Percentiles rank a stretch among this genome's conserved stretches.
Conservation (phyloP, 345 rosid species). For the Brassica napus region DNA sequence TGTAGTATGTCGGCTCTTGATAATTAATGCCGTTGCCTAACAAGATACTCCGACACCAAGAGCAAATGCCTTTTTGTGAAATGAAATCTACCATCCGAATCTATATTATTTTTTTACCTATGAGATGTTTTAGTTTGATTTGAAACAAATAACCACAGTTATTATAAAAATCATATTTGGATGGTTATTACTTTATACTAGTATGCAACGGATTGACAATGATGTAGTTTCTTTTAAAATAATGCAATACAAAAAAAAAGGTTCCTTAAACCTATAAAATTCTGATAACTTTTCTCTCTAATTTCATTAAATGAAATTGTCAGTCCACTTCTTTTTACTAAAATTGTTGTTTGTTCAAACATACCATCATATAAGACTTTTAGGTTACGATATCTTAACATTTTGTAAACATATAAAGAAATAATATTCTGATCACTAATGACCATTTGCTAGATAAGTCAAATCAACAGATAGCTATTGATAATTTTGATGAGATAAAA, state of each 20-base stretch:
- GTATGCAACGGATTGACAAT: not conserved
- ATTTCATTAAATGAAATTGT: not conserved
- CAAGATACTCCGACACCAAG: conserved; percentile 20
- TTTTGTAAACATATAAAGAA: not conserved
- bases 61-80: conserved; percentile 10
- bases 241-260: not conserved
- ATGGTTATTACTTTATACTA: not conserved
- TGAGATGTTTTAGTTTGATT: not conserved
- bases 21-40: conserved; percentile 23
- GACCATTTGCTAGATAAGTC: not conserved
- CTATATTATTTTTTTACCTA: not conserved
- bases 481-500: not conserved
- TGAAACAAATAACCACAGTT: not conserved
- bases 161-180: not conserved
- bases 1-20: conserved; percentile 26
- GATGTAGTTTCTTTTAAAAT: not conserved
- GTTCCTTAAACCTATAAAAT: not conserved
- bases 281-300: not conserved
- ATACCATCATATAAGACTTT: not conserved
- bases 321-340: not conserved
- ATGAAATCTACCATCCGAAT: not conserved
- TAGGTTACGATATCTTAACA: not conserved
- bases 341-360: not conserved
- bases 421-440: not conserved
- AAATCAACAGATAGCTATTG: not conserved